phyloP scores from a whole-genome alignment of 805 yeast species.

The Peterozyma xylosa region DNA sequence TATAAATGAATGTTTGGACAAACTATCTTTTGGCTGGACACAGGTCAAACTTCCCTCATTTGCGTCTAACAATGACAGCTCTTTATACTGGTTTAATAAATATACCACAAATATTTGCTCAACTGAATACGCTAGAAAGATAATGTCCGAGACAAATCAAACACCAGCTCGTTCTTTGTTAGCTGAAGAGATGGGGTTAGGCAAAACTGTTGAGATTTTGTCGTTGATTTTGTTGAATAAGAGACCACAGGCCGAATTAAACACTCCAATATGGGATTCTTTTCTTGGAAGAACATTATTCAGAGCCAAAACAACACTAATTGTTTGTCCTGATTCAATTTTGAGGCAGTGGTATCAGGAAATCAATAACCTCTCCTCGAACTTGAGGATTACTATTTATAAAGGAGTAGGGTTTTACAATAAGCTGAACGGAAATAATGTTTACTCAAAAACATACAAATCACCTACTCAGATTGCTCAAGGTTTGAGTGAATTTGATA shows the following conservation, averaged over 20 bases:
- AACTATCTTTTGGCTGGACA: slow-evolving; percentile 49
- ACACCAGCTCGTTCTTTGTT: slow-evolving; percentile 53
- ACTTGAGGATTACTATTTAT: slow-evolving; percentile 55
- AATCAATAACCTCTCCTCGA: slow-evolving; percentile 48
- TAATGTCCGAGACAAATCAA: slow-evolving; percentile 10
- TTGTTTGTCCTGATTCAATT: slow-evolving; percentile 83
- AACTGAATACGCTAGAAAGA: slow-evolving; percentile 20
- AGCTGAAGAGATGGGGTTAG: slow-evolving; percentile 97
- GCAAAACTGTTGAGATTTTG: slow-evolving; percentile 84
- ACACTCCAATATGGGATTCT: slow-evolving; percentile 24
- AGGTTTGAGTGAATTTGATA: slow-evolving; percentile 55
- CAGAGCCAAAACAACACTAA: slow-evolving; percentile 63
- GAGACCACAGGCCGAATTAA: slow-evolving; percentile 26
- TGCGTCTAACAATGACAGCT: background rate
- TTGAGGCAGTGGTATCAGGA: slow-evolving; percentile 84
- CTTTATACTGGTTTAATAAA: slow-evolving; percentile 36
- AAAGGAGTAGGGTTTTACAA: slow-evolving; percentile 38
- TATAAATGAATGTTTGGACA: slow-evolving; percentile 27
- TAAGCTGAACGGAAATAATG: slow-evolving; percentile 8
- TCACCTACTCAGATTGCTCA: slow-evolving; percentile 35
- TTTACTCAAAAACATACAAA: slow-evolving; percentile 20
- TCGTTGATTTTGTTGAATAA: slow-evolving; percentile 57
- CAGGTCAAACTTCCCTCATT: slow-evolving; percentile 12
- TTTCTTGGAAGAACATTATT: slow-evolving; percentile 36
- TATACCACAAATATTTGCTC: slow-evolving; percentile 41